phyloP scores from a whole-genome alignment of 805 yeast species.

The Candida ficus region DNA sequence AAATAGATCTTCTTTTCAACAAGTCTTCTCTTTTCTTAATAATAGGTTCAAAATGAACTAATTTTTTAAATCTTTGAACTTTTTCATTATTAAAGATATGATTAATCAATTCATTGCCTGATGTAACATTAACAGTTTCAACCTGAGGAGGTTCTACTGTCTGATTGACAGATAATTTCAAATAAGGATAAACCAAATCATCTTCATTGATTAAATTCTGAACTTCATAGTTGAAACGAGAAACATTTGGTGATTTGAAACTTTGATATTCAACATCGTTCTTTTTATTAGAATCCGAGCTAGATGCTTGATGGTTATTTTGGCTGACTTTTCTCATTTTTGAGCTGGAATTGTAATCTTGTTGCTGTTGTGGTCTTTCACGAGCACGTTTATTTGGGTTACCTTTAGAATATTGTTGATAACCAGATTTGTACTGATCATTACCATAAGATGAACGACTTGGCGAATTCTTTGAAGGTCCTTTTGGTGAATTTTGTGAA shows the following conservation, averaged over 20 bases:
- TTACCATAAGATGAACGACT: neutral
- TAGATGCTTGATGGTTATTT: neutral
- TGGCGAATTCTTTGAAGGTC: neutral
- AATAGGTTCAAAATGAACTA: constrained; percentile 6
- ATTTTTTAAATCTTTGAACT: constrained; percentile 6
- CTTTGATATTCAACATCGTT: neutral
- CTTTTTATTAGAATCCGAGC: neutral
- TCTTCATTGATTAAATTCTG: constrained; percentile 5
- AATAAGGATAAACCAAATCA: constrained; percentile 1
- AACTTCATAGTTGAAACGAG: neutral
- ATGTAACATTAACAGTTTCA: neutral
- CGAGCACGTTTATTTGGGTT: neutral
- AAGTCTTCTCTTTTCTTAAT: constrained; percentile 9
- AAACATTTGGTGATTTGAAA: neutral
- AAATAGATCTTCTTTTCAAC: constrained; percentile 7
- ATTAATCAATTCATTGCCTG: constrained; percentile 2
- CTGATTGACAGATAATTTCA: neutral
- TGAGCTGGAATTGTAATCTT: neutral
- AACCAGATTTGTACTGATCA: no score
- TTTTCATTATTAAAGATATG: constrained; percentile 6
- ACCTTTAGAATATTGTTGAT: no score
- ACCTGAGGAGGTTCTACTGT: neutral
- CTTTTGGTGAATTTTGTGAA: neutral
- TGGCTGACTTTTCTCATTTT: neutral
- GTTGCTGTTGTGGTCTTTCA: neutral